Conservation (phyloP, 176 grass and related monocot species). For the Oryza longistaminata region DNA sequence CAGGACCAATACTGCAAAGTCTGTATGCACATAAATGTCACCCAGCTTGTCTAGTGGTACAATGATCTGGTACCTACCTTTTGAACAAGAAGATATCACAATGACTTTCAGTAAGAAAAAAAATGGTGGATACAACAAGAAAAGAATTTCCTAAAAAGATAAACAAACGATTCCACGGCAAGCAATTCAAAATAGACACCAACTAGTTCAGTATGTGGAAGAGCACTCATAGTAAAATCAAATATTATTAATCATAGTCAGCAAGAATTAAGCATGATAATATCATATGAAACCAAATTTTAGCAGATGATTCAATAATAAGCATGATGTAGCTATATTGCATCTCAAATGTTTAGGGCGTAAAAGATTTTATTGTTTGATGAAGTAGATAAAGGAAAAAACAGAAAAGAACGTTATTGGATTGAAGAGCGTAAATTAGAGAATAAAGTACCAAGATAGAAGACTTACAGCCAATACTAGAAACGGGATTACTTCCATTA, state of each 20-base stretch:
- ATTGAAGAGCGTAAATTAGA: conserved; percentile 22
- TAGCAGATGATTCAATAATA: conserved; percentile 25
- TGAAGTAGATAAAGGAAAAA: conserved; percentile 12
- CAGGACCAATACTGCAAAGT: background rate
- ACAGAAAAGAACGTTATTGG: conserved; percentile 11
- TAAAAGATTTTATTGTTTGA: background rate
- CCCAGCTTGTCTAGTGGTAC: conserved; percentile 6
- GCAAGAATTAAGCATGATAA: background rate
- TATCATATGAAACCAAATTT: conserved; percentile 6
- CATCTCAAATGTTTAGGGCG: conserved; percentile 22
- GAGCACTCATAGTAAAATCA: background rate
- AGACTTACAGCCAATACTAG: conserved; percentile 94
- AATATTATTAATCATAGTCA: background rate
- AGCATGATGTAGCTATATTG: conserved; percentile 19
- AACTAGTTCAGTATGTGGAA: conserved; percentile 24
- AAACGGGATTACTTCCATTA: conserved; percentile 99
- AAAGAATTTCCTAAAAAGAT: conserved; percentile 17
- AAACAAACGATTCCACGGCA: background rate
- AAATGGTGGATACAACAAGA: conserved; percentile 11
- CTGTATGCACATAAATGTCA: background rate
- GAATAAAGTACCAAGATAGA: conserved; percentile 21
- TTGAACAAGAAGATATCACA: conserved; percentile 19
- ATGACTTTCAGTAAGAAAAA: background rate
- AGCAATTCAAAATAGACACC: conserved; percentile 15
- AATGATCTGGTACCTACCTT: conserved; percentile 28